Percentiles rank a stretch among this genome's conserved stretches.
phyloP scores from a whole-genome alignment of 2,329 filamentous ascomycete genomes.

The Cytospora schulzeri region DNA sequence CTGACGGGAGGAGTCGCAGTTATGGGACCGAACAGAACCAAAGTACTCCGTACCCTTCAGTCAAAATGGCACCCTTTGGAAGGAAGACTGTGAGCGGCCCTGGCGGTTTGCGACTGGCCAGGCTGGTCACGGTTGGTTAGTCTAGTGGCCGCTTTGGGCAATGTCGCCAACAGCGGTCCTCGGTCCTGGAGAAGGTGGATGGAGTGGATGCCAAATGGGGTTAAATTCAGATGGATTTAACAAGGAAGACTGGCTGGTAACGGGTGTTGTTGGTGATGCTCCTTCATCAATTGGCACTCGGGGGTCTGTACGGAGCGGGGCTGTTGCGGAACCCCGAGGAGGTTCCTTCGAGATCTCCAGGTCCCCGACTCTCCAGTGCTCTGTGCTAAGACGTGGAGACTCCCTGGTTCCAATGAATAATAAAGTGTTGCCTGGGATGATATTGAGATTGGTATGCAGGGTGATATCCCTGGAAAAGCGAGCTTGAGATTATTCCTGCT shows the following conservation, averaged over 20 bases:
- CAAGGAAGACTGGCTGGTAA: slow-evolving; percentile 13
- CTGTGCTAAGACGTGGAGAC: slow-evolving; percentile 10
- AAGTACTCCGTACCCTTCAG: slow-evolving; percentile 1
- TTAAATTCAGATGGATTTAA: slow-evolving; percentile 14
- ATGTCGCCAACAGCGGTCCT: slow-evolving; percentile 8
- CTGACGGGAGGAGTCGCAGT: slow-evolving; percentile 13
- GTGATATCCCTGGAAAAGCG: not conserved
- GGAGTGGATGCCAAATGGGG: slow-evolving; percentile 12
- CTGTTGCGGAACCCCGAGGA: slow-evolving; percentile 1
- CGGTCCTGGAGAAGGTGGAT: slow-evolving; percentile 14
- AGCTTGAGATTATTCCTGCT: not conserved
- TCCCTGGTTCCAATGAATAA: slow-evolving; percentile 3
- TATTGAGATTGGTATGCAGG: slow-evolving; percentile 10
- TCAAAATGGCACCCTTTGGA: not conserved
- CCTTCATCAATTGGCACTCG: slow-evolving; percentile 3
- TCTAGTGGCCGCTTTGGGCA: not conserved
- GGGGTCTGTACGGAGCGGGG: slow-evolving; percentile 24
- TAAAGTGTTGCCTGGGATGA: slow-evolving; percentile 17
- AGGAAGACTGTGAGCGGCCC: slow-evolving; percentile 13
- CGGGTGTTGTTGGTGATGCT: not conserved
- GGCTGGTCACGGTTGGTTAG: slow-evolving; percentile 9
- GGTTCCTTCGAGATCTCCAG: slow-evolving; percentile 12
- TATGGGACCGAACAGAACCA: slow-evolving; percentile 6
- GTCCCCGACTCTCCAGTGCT: too few species aligned
- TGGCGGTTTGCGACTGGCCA: not conserved